These are phyloP conservation scores for Coffea humblotiana DNA, from an alignment of 305 asterid species.

Conservation along the genomic window DNA sequence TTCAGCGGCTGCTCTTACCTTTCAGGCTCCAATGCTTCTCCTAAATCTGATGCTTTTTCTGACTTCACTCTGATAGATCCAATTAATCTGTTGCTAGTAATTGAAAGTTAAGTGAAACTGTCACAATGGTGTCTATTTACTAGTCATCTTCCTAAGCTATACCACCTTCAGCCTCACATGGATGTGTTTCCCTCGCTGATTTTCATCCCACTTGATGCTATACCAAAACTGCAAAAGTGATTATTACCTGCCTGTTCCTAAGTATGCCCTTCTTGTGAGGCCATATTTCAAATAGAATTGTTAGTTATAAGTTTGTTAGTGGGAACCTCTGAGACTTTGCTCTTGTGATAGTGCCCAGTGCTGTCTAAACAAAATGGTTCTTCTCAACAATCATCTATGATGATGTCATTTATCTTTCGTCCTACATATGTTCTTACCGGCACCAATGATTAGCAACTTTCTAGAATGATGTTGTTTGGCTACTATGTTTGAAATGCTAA, in stretches of 20 bases:
- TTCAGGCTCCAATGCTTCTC: neutral
- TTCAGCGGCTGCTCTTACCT: neutral
- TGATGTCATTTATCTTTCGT: neutral
- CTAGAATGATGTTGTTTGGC: neutral
- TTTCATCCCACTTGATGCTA: neutral
- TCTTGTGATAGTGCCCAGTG: constrained; percentile 1
- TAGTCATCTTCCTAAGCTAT: neutral
- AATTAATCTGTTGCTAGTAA: neutral
- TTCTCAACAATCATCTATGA: neutral
- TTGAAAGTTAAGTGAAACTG: neutral
- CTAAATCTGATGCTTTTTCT: neutral
- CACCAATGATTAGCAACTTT: neutral
- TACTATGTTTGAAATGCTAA: neutral
- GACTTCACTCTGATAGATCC: neutral
- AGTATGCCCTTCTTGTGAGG: neutral
- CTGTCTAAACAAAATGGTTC: neutral
- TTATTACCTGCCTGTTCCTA: neutral
- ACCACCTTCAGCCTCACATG: neutral
- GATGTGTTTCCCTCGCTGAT: neutral
- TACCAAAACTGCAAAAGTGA: neutral
- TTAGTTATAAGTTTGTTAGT: neutral
- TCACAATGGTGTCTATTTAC: neutral
- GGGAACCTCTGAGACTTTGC: neutral
- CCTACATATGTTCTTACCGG: neutral
- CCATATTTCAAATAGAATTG: neutral